Percentiles rank a stretch among this genome's conserved stretches.
These are phyloP conservation scores for Calonectria hawksworthii DNA, from an alignment of 2,329 filamentous ascomycete species.

Conservation along the genomic window DNA sequence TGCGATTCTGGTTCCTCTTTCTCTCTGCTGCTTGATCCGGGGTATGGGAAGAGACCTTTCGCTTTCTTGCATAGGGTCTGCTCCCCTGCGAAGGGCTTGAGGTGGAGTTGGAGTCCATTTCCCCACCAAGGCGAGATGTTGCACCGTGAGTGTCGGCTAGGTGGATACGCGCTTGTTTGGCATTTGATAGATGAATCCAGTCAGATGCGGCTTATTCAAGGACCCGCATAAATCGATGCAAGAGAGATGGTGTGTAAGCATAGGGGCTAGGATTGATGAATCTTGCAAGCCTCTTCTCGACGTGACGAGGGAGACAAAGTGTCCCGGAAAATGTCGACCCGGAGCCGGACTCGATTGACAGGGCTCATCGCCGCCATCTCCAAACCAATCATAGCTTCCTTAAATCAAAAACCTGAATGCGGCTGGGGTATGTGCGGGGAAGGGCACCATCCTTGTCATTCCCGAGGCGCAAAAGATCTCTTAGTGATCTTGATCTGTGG, in stretches of 20 bases:
- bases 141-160: background rate
- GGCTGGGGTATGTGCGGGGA: background rate
- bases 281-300: background rate
- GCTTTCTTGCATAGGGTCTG: background rate
- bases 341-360: background rate
- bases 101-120: constrained; percentile 1
- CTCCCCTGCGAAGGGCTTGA: background rate
- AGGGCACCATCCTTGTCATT: background rate
- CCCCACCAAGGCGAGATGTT: background rate
- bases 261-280: background rate
- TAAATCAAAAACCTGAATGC: background rate
- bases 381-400: background rate
- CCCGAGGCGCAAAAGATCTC: background rate
- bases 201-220: background rate
- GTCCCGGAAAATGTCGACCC: background rate
- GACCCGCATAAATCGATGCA: background rate
- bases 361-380: background rate
- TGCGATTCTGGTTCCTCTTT: constrained; percentile 14
- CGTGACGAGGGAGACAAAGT: background rate
- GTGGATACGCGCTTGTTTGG: background rate
- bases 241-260: background rate
- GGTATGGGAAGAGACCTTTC: background rate
- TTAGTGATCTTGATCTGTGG: background rate
- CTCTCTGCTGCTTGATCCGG: background rate
- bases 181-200: background rate